phyloP scores from a whole-genome alignment of 768 basidiomycete species.

The Lactifluus pinguis region DNA sequence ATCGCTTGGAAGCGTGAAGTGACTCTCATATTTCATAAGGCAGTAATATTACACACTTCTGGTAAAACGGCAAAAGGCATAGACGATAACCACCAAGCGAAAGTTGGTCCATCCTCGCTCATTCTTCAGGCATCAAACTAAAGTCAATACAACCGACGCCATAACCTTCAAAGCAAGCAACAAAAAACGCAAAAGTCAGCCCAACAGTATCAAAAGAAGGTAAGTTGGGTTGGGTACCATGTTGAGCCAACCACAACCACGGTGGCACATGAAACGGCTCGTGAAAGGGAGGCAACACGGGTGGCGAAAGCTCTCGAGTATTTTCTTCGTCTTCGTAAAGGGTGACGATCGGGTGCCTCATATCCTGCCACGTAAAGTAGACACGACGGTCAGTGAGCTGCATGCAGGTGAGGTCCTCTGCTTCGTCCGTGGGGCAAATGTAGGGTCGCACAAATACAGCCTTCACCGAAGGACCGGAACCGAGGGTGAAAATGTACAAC shows the following conservation, averaged over 20 bases:
- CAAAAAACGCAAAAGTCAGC: no score
- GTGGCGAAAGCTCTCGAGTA: background rate
- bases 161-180: no score
- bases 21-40: background rate
- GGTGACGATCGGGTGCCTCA: conserved; percentile 1
- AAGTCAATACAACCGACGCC: conserved; percentile 15
- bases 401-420: conserved; percentile 9
- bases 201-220: no score
- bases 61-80: background rate
- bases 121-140: conserved; percentile 5
- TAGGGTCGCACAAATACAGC: conserved; percentile 5
- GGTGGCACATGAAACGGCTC: background rate
- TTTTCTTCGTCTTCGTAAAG: conserved; percentile 1
- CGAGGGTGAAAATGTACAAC: conserved; percentile 11
- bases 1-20: background rate
- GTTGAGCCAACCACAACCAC: no score
- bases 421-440: no score
- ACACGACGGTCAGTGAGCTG: conserved; percentile 18
- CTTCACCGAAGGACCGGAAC: background rate
- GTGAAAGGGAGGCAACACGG: background rate
- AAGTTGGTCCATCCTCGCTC: background rate
- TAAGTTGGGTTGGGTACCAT: no score
- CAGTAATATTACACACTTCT: background rate
- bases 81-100: background rate
- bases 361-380: conserved; percentile 17